Evolutionary conservation across 768 basidiomycete species (phyloP).

Genomic region (Kwoniella botswanensis): DNA sequence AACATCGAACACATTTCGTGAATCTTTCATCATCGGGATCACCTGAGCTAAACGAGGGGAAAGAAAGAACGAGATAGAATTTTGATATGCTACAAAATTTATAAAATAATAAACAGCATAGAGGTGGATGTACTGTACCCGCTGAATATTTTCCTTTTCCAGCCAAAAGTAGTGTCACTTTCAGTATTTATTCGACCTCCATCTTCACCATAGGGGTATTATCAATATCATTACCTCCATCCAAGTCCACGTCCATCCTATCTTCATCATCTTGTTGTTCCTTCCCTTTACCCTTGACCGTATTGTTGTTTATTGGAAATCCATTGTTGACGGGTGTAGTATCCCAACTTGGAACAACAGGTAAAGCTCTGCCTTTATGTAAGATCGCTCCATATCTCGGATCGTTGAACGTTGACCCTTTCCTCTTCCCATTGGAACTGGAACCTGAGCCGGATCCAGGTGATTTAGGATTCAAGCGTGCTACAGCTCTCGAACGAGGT

Average conservation of each 20-base stretch:
- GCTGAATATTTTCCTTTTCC: too few relatives aligned
- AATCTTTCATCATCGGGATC: too few relatives aligned
- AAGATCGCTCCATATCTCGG: slow-evolving; percentile 21
- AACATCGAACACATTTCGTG: too few relatives aligned
- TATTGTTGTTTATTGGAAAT: background rate
- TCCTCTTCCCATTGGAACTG: slow-evolving; percentile 6
- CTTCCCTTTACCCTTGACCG: slow-evolving; percentile 6
- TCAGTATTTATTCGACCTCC: background rate
- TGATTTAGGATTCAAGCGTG: background rate
- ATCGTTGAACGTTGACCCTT: slow-evolving; percentile 9
- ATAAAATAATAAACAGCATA: too few relatives aligned
- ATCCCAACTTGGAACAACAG: slow-evolving; percentile 19
- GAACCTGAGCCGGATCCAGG: background rate
- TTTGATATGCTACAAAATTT: background rate
- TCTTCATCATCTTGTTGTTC: background rate
- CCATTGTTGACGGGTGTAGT: background rate
- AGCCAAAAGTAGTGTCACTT: too few relatives aligned
- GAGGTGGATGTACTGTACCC: too few relatives aligned
- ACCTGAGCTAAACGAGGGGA: too few relatives aligned
- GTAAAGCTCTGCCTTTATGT: slow-evolving; percentile 28
- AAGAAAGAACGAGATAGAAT: background rate
- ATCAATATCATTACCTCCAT: background rate
- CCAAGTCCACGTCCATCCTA: background rate
- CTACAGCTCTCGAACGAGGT: slow-evolving; percentile 3
- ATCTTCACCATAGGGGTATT: background rate